These are phyloP conservation scores for Delitschia confertaspora DNA, from an alignment of 495 filamentous ascomycete species.

Conservation along the genomic window DNA sequence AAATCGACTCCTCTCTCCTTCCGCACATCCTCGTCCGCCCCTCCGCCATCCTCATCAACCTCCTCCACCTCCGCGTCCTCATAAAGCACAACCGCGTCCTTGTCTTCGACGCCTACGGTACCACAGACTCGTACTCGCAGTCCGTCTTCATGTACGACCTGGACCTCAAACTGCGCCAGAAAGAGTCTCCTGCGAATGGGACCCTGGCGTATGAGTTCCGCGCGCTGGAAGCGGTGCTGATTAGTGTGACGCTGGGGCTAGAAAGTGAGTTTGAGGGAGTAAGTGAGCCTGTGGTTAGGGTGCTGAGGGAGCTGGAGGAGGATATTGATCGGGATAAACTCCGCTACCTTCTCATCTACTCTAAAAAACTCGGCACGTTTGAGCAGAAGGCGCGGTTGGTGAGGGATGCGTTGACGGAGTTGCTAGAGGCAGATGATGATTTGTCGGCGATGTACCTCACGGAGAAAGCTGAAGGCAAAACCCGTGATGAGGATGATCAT, in stretches of 20 bases:
- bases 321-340: conserved; percentile 95
- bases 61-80: conserved; percentile 84
- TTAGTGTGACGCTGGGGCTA: conserved; percentile 74
- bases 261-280: conserved; percentile 92
- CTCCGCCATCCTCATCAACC: conserved; percentile 86
- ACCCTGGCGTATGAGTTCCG: conserved; percentile 59
- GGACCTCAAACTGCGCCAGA: conserved; percentile 54
- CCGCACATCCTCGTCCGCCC: conserved; percentile 93
- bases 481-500: conserved; percentile 77
- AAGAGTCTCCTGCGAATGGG: conserved; percentile 39
- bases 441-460: conserved; percentile 89
- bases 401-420: conserved; percentile 87
- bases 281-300: conserved; percentile 78
- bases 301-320: conserved; percentile 85
- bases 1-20: conserved; percentile 96
- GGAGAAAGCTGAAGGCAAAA: conserved; percentile 67
- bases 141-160: conserved; percentile 94
- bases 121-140: conserved; percentile 88
- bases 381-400: conserved; percentile 95
- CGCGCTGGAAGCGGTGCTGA: conserved; percentile 71
- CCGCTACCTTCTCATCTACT: conserved; percentile 79
- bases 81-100: conserved; percentile 93
- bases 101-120: conserved; percentile 90
- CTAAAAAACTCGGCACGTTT: conserved; percentile 91
- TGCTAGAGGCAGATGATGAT: conserved; percentile 97